A percentile compares a stretch with the other conserved stretches of the same genome.
phyloP scores from a whole-genome alignment of 495 filamentous ascomycete genomes.

The Penicillium maclennaniae region DNA sequence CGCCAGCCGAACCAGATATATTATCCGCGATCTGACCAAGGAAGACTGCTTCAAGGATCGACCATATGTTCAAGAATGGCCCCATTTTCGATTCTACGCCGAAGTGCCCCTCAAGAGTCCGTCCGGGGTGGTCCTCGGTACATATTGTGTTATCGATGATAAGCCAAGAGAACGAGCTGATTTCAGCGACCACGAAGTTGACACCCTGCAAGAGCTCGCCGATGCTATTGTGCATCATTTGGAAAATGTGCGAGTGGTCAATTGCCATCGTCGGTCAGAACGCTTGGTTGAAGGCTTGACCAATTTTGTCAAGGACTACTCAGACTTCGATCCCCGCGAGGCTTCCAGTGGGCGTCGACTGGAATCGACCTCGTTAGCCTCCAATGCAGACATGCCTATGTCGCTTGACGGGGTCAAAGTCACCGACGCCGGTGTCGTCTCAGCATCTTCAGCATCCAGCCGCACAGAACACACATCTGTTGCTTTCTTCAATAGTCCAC shows the following conservation, averaged over 20 bases:
- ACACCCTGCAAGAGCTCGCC: constrained; percentile 29
- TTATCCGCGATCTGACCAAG: constrained; percentile 47
- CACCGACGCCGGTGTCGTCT: neutral
- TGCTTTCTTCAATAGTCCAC: constrained; percentile 1
- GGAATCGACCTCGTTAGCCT: constrained; percentile 1
- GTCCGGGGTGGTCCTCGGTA: constrained; percentile 58
- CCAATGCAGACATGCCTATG: neutral
- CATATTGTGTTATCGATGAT: constrained; percentile 57
- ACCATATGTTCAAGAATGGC: constrained; percentile 38
- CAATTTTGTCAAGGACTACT: constrained; percentile 28
- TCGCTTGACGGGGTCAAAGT: neutral
- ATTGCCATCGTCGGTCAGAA: constrained; percentile 28
- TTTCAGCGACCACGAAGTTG: constrained; percentile 25
- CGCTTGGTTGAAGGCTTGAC: constrained; percentile 30
- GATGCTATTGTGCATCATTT: constrained; percentile 30
- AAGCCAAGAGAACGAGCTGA: constrained; percentile 34
- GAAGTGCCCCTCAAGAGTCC: constrained; percentile 59
- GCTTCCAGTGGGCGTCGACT: constrained; percentile 11
- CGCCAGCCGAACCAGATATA: constrained; percentile 37
- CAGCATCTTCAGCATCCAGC: constrained; percentile 1
- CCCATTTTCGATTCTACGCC: constrained; percentile 55
- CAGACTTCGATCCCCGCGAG: constrained; percentile 25
- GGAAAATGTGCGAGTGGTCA: constrained; percentile 29
- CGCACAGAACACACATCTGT: constrained; percentile 4
- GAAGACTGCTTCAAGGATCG: constrained; percentile 48